Conservation (phyloP, 805 yeast genomes). For the Lachancea thermotolerans region DNA sequence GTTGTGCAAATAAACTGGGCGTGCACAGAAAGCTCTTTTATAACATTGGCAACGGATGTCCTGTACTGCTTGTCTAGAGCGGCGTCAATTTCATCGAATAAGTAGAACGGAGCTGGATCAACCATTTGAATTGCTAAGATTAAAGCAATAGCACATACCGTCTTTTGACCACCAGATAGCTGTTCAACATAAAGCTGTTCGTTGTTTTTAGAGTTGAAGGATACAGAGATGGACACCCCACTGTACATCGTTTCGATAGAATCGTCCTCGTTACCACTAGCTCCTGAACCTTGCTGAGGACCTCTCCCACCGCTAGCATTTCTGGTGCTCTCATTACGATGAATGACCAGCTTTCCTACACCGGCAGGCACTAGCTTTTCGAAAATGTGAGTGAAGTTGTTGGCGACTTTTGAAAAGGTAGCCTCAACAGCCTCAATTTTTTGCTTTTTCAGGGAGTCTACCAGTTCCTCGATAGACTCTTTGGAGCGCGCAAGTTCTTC, state of each 20-base stretch:
- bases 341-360: constrained; percentile 65
- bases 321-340: constrained; percentile 28
- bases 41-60: constrained; percentile 73
- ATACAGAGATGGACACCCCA: constrained; percentile 82
- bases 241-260: constrained; percentile 39
- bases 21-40: constrained; percentile 52
- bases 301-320: constrained; percentile 9
- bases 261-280: constrained; percentile 11
- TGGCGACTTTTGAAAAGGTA: constrained; percentile 71
- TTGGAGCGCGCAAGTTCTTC: constrained; percentile 64
- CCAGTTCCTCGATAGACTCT: constrained; percentile 64
- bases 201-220: constrained; percentile 78
- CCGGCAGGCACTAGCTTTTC: constrained; percentile 80
- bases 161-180: constrained; percentile 93
- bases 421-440: constrained; percentile 76
- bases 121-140: constrained; percentile 90
- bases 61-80: constrained; percentile 90
- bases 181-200: constrained; percentile 88
- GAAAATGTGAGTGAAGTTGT: constrained; percentile 67
- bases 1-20: constrained; percentile 97
- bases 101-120: constrained; percentile 95
- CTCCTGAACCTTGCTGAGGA: background rate
- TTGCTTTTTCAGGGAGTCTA: constrained; percentile 61
- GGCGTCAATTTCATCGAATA: constrained; percentile 96
- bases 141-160: constrained; percentile 91